phyloP scores from a whole-genome alignment of 305 asterid genomes.

The Rubia tinctorum region DNA sequence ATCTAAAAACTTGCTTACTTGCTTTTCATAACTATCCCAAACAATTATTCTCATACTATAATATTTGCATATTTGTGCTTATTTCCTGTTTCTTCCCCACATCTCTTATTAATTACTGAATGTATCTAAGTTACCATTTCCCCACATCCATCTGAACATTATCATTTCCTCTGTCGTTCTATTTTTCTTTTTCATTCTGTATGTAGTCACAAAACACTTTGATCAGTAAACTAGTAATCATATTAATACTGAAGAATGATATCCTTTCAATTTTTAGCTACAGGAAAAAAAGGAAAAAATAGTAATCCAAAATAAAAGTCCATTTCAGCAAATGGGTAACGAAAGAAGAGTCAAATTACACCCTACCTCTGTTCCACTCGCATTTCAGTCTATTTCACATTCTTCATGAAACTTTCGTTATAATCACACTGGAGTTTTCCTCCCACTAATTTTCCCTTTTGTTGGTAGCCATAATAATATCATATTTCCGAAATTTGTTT shows the following conservation, averaged over 20 bases:
- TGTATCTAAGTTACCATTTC: neutral
- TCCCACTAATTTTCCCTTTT: no score
- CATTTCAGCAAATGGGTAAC: no score
- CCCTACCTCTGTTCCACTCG: no score
- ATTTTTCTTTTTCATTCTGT: neutral
- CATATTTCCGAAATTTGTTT: no score
- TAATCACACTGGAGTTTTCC: no score
- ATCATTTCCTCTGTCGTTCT: neutral
- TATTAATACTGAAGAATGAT: neutral
- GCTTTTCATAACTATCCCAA: neutral
- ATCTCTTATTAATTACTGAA: neutral
- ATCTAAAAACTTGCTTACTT: neutral
- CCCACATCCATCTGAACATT: slow-evolving; percentile 1
- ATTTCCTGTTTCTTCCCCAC: neutral
- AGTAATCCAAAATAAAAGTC: no score
- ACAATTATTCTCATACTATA: neutral
- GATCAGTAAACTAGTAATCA: neutral
- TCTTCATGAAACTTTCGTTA: no score
- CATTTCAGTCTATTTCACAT: no score
- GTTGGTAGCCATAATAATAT: no score
- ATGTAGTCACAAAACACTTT: neutral
- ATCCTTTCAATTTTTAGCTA: neutral
- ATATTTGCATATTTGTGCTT: neutral
- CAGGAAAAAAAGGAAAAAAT: neutral
- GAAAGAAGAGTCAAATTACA: no score